Percentiles rank a stretch among this genome's conserved stretches.
These are phyloP conservation scores for Alternaria rosae DNA, from an alignment of 2,329 filamentous ascomycete genomes.

Conservation along the genomic window DNA sequence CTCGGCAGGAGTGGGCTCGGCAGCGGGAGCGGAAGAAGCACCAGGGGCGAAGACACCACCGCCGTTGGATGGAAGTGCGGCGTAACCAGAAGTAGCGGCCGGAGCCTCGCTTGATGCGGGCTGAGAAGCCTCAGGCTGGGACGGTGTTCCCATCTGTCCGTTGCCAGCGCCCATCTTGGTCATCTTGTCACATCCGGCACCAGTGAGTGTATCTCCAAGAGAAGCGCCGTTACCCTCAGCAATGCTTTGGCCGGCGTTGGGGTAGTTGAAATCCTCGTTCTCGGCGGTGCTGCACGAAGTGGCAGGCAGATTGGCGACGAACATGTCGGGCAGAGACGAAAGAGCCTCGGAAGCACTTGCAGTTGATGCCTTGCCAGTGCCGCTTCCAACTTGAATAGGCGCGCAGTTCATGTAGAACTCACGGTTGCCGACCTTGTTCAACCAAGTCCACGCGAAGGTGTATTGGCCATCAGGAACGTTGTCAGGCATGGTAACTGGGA, in stretches of 20 bases:
- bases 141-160: slow-evolving; percentile 38
- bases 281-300: slow-evolving; percentile 63
- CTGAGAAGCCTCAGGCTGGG: slow-evolving; percentile 10
- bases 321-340: slow-evolving; percentile 73
- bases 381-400: slow-evolving; percentile 69
- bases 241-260: slow-evolving; percentile 67
- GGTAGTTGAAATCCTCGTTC: slow-evolving; percentile 67
- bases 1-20: slow-evolving; percentile 6
- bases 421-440: slow-evolving; percentile 89
- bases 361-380: slow-evolving; percentile 47
- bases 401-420: slow-evolving; percentile 99
- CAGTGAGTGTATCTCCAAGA: slow-evolving; percentile 40
- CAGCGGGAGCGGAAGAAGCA: slow-evolving; percentile 37
- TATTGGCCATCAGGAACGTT: slow-evolving; percentile 77
- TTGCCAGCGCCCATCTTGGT: slow-evolving; percentile 42
- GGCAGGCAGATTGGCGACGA: slow-evolving; percentile 71
- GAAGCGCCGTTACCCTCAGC: slow-evolving; percentile 44
- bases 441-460: slow-evolving; percentile 90
- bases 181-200: slow-evolving; percentile 36
- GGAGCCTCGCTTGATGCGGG: neutral
- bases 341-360: slow-evolving; percentile 46
- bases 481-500: slow-evolving; percentile 75
- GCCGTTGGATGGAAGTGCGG: slow-evolving; percentile 17
- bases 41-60: slow-evolving; percentile 39
- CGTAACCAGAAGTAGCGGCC: slow-evolving; percentile 6